Evolutionary conservation across 306 rosid species (phyloP).

Genomic region (Casuarina cunninghamiana): DNA sequence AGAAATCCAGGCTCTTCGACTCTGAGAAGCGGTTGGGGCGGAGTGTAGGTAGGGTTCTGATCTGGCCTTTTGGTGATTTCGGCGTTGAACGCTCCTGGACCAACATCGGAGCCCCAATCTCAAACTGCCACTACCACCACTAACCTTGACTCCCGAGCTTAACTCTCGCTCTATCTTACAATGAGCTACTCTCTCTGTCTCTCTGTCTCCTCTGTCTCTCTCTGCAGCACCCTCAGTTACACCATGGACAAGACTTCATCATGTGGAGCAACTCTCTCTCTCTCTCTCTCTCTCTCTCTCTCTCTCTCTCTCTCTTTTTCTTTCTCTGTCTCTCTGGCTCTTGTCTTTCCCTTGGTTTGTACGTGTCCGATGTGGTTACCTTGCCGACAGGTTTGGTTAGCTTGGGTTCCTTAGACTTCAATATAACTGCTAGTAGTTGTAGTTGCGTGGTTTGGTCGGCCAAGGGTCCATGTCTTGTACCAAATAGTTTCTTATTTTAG

Average conservation of each 20-base stretch:
- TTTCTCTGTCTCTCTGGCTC: background rate
- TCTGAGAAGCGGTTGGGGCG: constrained; percentile 51
- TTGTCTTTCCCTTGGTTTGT: background rate
- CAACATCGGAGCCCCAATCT: constrained; percentile 52
- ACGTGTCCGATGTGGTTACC: constrained; percentile 41
- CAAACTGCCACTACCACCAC: background rate
- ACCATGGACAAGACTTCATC: no score
- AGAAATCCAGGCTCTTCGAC: constrained; percentile 68
- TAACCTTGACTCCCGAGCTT: background rate
- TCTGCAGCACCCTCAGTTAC: no score
- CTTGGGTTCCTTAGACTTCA: constrained; percentile 61
- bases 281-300: background rate
- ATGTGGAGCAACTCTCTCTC: no score
- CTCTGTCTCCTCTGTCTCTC: background rate
- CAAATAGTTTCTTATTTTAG: no score
- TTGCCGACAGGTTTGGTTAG: constrained; percentile 53
- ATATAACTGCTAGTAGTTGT: constrained; percentile 40
- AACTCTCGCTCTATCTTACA: background rate
- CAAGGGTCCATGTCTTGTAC: constrained; percentile 15
- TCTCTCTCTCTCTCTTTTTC: background rate
- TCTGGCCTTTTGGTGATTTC: constrained; percentile 57
- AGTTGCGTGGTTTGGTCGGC: constrained; percentile 12
- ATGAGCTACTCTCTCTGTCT: background rate
- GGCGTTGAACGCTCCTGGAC: constrained; percentile 78
- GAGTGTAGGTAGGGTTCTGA: constrained; percentile 41